Conservation (phyloP, 306 rosid genomes). For the Cucurbita moschata region DNA sequence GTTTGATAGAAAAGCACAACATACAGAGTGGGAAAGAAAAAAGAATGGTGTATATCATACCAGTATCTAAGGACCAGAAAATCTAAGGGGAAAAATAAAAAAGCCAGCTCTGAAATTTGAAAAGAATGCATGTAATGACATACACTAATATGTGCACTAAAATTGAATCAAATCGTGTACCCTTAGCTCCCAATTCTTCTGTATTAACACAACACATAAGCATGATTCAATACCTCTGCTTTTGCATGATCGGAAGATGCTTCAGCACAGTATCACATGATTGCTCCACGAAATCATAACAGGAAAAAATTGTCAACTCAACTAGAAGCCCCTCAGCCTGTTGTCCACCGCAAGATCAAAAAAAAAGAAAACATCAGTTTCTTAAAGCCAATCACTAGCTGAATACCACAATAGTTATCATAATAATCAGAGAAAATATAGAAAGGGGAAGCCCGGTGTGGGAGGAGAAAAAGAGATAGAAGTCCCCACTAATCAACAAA, state of each 20-base stretch:
- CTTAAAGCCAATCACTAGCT: not conserved
- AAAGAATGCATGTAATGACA: not conserved
- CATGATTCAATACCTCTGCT: constrained; percentile 34
- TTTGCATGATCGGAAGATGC: constrained; percentile 65
- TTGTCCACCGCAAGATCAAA: constrained; percentile 19
- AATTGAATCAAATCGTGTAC: not conserved
- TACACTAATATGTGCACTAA: not conserved
- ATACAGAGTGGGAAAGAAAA: not conserved
- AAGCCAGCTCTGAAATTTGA: not conserved
- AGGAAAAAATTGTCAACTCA: constrained; percentile 57
- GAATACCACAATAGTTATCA: not conserved
- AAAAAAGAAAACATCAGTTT: not conserved
- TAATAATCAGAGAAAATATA: not conserved
- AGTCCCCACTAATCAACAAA: not conserved
- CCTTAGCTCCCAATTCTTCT: not conserved
- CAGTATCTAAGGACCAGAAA: not conserved
- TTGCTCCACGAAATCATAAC: constrained; percentile 75
- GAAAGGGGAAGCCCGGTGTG: no score
- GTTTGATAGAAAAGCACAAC: not conserved
- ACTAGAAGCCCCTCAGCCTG: constrained; percentile 82
- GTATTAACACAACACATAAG: not conserved
- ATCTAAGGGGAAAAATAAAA: not conserved
- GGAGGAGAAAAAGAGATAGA: not conserved
- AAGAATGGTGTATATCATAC: not conserved
- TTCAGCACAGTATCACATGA: constrained; percentile 64